A percentile compares a stretch with the other conserved stretches of the same genome.
Conservation (phyloP, 2,329 filamentous ascomycete species). For the Simplicillium aogashimaense region DNA sequence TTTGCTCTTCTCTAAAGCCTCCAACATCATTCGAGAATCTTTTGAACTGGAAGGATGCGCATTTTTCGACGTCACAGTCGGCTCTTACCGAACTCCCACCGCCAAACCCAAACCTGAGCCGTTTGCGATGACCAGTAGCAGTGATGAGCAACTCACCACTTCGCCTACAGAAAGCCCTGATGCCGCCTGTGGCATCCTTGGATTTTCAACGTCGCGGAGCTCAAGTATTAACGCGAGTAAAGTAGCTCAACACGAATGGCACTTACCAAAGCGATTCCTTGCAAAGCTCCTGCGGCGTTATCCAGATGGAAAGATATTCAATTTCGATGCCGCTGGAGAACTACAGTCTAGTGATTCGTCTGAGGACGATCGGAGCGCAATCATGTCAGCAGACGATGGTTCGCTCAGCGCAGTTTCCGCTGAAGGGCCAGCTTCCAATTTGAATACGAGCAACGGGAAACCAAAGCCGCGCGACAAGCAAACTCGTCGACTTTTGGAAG, state of each 20-base stretch:
- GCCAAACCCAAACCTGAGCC: constrained; percentile 2
- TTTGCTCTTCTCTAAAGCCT: constrained; percentile 28
- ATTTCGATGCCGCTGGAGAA: constrained; percentile 15
- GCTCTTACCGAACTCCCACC: constrained; percentile 5
- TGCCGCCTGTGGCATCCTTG: constrained; percentile 10
- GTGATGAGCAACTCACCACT: background rate
- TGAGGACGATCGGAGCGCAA: constrained; percentile 1
- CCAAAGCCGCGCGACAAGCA: no score
- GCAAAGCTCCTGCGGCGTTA: constrained; percentile 19
- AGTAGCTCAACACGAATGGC: constrained; percentile 5
- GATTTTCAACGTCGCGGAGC: constrained; percentile 10
- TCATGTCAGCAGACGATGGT: no score
- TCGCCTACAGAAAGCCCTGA: background rate
- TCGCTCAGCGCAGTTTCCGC: no score
- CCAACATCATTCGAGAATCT: constrained; percentile 30
- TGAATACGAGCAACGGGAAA: no score
- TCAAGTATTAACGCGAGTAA: constrained; percentile 2
- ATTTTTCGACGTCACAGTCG: constrained; percentile 19
- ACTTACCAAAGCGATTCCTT: constrained; percentile 18
- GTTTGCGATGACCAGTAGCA: background rate
- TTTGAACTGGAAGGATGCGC: constrained; percentile 29
- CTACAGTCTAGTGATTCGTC: constrained; percentile 10
- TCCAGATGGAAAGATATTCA: constrained; percentile 22
- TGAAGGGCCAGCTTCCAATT: no score
- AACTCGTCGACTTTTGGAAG: background rate